These are phyloP conservation scores for Didymellaceae sp. DNA, from an alignment of 2,329 filamentous ascomycete species.

Conservation along the genomic window DNA sequence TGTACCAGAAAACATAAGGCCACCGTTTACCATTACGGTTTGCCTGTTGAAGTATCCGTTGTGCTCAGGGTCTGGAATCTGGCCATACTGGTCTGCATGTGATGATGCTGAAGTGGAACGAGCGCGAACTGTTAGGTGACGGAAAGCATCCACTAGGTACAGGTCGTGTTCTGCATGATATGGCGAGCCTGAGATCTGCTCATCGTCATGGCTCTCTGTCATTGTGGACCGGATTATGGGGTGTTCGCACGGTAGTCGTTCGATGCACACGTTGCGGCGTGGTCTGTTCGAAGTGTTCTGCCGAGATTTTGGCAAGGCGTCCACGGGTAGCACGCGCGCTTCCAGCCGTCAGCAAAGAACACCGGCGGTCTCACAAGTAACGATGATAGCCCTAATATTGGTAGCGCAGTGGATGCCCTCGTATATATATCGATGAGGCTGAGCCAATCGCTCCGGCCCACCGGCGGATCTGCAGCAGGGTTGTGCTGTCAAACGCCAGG, in stretches of 20 bases:
- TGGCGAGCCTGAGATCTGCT: neutral
- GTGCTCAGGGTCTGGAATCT: constrained; percentile 11
- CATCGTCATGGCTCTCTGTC: neutral
- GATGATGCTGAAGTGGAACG: neutral
- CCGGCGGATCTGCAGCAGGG: constrained; percentile 13
- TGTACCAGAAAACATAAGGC: constrained; percentile 2
- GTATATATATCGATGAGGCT: constrained; percentile 1
- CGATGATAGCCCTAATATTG: too few species aligned
- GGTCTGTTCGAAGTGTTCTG: too few species aligned
- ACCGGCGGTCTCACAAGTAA: too few species aligned
- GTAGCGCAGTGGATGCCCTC: too few species aligned
- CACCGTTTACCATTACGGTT: constrained; percentile 20
- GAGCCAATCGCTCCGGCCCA: too few species aligned
- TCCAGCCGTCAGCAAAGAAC: too few species aligned
- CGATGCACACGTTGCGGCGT: neutral
- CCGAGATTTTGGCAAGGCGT: too few species aligned
- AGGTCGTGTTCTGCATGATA: neutral
- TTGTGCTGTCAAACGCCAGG: constrained; percentile 8
- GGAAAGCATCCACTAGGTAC: neutral
- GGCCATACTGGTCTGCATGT: neutral
- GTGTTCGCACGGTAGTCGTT: neutral
- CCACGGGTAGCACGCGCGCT: too few species aligned
- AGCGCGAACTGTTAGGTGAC: neutral
- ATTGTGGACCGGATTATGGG: neutral
- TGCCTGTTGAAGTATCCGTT: constrained; percentile 23